phyloP scores from a whole-genome alignment of 208 protist genomes.

The Acanthamoeba sp. region DNA sequence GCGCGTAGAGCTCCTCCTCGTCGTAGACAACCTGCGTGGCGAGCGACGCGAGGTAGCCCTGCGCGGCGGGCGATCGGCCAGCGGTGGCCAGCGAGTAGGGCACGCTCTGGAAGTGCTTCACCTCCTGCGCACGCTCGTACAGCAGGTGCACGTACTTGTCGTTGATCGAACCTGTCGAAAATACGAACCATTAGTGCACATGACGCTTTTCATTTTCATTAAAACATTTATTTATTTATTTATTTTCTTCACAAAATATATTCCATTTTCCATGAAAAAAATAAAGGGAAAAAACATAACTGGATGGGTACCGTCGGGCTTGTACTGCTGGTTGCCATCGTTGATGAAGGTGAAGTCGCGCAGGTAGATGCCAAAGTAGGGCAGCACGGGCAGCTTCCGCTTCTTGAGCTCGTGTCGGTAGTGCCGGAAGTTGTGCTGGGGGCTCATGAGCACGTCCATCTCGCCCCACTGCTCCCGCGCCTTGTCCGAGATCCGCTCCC shows the following conservation, averaged over 20 bases:
- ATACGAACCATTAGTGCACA: too few species aligned
- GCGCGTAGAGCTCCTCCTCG: slow-evolving; percentile 3
- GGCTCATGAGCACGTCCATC: slow-evolving; percentile 55
- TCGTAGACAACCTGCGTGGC: background rate
- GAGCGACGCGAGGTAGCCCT: background rate
- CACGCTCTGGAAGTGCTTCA: background rate
- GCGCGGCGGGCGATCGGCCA: background rate
- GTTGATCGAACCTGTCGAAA: slow-evolving; percentile 15
- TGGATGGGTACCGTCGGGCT: background rate
- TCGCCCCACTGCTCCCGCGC: background rate
- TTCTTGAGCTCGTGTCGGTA: slow-evolving; percentile 54
- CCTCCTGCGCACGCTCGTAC: slow-evolving; percentile 42
- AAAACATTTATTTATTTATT: too few species aligned
- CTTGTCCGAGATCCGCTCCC: background rate
- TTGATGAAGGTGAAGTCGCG: slow-evolving; percentile 70
- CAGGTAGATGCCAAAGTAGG: slow-evolving; percentile 69
- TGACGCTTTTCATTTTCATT: too few species aligned
- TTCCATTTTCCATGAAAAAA: too few species aligned
- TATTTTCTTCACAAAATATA: too few species aligned
- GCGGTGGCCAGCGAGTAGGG: background rate
- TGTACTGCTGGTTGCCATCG: slow-evolving; percentile 51
- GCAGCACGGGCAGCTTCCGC: slow-evolving; percentile 27
- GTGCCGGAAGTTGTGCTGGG: slow-evolving; percentile 28
- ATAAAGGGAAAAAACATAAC: too few species aligned
- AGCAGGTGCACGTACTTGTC: slow-evolving; percentile 6